Conservation (phyloP, 148 eudicot genomes). For the Cornus suecica region DNA sequence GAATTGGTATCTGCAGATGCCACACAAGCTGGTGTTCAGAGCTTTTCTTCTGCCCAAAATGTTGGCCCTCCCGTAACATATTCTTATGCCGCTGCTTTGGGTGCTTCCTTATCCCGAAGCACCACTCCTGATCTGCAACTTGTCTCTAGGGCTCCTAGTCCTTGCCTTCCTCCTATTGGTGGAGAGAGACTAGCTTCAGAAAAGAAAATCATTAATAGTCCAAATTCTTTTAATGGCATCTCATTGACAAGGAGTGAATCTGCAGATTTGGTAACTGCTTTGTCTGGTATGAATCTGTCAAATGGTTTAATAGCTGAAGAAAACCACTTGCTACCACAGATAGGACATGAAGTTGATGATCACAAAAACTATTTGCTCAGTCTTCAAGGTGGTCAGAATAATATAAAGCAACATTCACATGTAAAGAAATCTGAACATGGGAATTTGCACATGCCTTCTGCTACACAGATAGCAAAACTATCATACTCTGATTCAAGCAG, state of each 20-base stretch:
- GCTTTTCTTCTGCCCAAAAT: constrained; percentile 37
- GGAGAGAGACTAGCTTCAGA: constrained; percentile 42
- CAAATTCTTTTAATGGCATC: constrained; percentile 39
- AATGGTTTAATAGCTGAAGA: constrained; percentile 35
- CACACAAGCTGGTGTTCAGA: constrained; percentile 22
- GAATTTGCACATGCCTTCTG: constrained; percentile 34
- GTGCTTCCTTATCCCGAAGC: constrained; percentile 48
- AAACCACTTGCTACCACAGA: constrained; percentile 24
- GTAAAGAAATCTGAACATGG: constrained; percentile 42
- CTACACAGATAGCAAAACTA: constrained; percentile 26
- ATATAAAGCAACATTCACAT: constrained; percentile 42
- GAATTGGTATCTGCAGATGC: constrained; percentile 28
- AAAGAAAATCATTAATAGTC: constrained; percentile 33
- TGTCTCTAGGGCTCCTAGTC: constrained; percentile 73
- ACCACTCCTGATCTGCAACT: constrained; percentile 63
- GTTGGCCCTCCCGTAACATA: constrained; percentile 46
- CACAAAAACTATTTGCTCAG: constrained; percentile 36
- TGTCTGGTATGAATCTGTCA: constrained; percentile 52
- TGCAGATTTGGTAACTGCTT: constrained; percentile 44
- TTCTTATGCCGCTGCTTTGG: constrained; percentile 74
- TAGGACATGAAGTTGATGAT: constrained; percentile 30
- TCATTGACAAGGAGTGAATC: constrained; percentile 32
- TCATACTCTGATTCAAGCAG: constrained; percentile 21
- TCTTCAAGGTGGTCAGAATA: constrained; percentile 33
- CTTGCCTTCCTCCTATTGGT: constrained; percentile 68